A percentile compares a stretch with the other conserved stretches of the same genome.
phyloP scores from a whole-genome alignment of 371 early-diverging fungal genomes.

The Saksenaea vasiformis region DNA sequence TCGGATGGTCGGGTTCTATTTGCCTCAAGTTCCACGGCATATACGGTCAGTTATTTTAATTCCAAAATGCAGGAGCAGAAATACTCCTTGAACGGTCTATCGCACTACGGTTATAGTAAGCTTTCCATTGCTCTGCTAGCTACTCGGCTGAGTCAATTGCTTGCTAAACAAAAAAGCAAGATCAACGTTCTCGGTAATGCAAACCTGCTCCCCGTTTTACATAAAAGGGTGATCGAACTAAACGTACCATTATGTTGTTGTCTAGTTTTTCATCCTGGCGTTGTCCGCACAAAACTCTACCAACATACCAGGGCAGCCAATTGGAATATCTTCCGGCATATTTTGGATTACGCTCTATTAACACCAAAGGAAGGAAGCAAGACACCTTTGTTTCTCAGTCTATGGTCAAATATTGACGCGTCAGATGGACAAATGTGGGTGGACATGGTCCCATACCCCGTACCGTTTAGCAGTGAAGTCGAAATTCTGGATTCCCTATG shows the following conservation, averaged over 20 bases:
- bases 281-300: slow-evolving; percentile 43
- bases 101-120: slow-evolving; percentile 47
- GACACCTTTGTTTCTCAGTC: slow-evolving; percentile 37
- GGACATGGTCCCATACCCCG: not conserved
- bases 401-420: not conserved
- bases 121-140: slow-evolving; percentile 28
- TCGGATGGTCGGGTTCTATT: slow-evolving; percentile 31
- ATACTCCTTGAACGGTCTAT: slow-evolving; percentile 34
- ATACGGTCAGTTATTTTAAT: slow-evolving; percentile 24
- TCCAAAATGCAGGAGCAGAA: slow-evolving; percentile 5
- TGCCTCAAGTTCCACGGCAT: slow-evolving; percentile 48
- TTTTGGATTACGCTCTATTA: slow-evolving; percentile 45
- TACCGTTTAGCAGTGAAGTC: not conserved
- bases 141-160: slow-evolving; percentile 9
- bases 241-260: not conserved
- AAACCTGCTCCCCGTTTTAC: not conserved
- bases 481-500: not conserved
- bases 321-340: slow-evolving; percentile 15
- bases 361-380: slow-evolving; percentile 42
- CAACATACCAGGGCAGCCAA: slow-evolving; percentile 35
- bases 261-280: slow-evolving; percentile 49
- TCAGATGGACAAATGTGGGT: not conserved
- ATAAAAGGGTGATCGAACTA: not conserved
- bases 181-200: slow-evolving; percentile 23
- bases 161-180: slow-evolving; percentile 3